phyloP scores from a whole-genome alignment of 2,329 filamentous ascomycete genomes.

The Stagonosporopsis vannaccii region DNA sequence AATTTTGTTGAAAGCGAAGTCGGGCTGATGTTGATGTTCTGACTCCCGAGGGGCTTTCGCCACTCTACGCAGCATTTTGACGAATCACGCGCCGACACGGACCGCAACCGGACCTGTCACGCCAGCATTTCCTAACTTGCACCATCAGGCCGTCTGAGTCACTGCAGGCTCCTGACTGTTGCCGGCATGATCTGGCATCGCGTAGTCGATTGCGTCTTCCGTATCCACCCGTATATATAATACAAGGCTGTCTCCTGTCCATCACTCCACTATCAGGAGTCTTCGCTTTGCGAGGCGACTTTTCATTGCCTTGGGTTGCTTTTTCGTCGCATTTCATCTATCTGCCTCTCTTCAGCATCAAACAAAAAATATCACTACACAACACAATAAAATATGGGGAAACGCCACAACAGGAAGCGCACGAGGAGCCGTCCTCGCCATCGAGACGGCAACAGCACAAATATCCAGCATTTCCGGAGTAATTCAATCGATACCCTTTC shows the following conservation, averaged over 20 bases:
- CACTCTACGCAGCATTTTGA: conserved; percentile 29
- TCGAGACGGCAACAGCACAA: conserved; percentile 38
- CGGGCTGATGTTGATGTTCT: conserved; percentile 24
- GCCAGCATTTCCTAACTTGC: conserved; percentile 28
- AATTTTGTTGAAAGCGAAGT: conserved; percentile 20
- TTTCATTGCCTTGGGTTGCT: conserved; percentile 25
- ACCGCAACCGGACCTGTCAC: conserved; percentile 30
- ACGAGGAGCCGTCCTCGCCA: conserved; percentile 53
- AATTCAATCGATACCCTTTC: conserved; percentile 40
- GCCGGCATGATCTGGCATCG: conserved; percentile 30
- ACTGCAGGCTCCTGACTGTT: conserved; percentile 43
- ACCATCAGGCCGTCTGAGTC: conserved; percentile 44
- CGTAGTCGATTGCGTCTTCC: conserved; percentile 18
- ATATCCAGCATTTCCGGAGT: conserved; percentile 39
- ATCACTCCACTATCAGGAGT: conserved; percentile 31
- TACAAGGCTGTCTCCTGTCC: conserved; percentile 22
- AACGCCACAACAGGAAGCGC: conserved; percentile 55
- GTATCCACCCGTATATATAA: conserved; percentile 39
- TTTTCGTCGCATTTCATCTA: conserved; percentile 7
- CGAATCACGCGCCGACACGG: conserved; percentile 40
- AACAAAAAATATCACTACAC: background rate
- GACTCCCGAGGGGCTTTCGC: conserved; percentile 37
- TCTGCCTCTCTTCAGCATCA: conserved; percentile 14
- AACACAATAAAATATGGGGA: conserved; percentile 40
- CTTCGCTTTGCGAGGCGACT: conserved; percentile 39